A percentile compares a stretch with the other conserved stretches of the same genome.
phyloP scores from a whole-genome alignment of 306 rosid genomes.

The Prunus mira region DNA sequence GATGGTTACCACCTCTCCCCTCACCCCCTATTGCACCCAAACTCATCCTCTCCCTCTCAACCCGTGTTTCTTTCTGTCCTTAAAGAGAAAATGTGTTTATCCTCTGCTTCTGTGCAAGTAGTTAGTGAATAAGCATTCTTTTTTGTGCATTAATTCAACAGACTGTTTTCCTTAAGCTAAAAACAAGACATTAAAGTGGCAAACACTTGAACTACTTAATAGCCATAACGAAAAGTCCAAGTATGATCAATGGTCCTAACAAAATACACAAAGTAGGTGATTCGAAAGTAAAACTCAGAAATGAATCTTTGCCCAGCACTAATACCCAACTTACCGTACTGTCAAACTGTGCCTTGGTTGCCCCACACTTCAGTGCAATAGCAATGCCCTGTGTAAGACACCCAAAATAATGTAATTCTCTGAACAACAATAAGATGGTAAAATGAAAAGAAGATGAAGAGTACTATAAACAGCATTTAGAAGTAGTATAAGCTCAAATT shows the following conservation, averaged over 20 bases:
- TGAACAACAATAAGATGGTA: not conserved
- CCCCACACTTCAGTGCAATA: conserved; percentile 87
- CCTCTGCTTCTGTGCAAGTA: not conserved
- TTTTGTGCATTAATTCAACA: not conserved
- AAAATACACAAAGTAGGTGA: not conserved
- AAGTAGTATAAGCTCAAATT: not conserved
- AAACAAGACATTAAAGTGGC: not conserved
- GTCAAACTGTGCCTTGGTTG: conserved; percentile 93
- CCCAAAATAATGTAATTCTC: not conserved
- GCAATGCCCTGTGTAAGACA: conserved; percentile 66
- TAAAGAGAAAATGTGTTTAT: too few species aligned
- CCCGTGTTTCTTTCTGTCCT: not conserved
- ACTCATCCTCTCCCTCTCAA: not conserved
- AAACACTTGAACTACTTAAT: not conserved
- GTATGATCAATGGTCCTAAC: not conserved
- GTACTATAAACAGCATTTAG: not conserved
- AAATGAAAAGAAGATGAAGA: not conserved
- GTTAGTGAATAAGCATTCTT: not conserved
- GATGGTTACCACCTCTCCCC: not conserved
- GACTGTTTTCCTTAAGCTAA: not conserved
- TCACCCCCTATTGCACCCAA: not conserved
- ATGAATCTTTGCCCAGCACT: not conserved
- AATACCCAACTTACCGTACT: conserved; percentile 62
- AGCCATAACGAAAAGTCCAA: not conserved
- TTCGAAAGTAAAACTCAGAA: not conserved